Evolutionary conservation across 805 yeast species (phyloP), one percentile per base, ranked within the genome.

Genomic region (Hanseniaspora meyeri): DNA sequence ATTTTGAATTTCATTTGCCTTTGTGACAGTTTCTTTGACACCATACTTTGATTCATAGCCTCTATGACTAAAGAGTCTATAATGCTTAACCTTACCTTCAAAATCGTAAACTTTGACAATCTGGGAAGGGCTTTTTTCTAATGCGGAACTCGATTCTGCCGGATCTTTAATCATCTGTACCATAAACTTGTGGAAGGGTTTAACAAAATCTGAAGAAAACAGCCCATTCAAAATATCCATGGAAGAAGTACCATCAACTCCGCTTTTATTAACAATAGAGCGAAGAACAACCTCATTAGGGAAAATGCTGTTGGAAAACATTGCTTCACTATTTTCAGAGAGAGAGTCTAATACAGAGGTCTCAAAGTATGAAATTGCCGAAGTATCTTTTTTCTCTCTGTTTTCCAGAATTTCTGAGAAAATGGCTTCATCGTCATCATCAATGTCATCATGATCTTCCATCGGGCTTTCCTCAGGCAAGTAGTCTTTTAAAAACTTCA

Each of bases 1-100:
- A 65, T 3, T 59, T 39, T 2, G 71, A 70, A 49, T 16, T 14
- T 31, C 19, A 40, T 17, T 27, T 62, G 74, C 69, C 3, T 57
- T 36, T 5, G 61, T 59, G 24, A 63, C 65, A 1, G 57, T 51
- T 2, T 63, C 60, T 16, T 62, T 60, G 24, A 68, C 68, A 0
- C 71, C 65, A 16, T 71, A 64, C 20, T 51, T 51, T 17, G 61
- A 63, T 17, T 69, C 57, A 56, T 73, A 76, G 46, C 73, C 69
- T 4, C 68, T 64, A 48, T 74, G 74, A 0, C 82, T 73, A 59
- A 81, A 74, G 61, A 85, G 81, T 43, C 95, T 72, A 66, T 79
- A 86, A 61, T 80, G 85, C 63, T 86, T 84, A 58, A 76, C 74
- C 60, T 88, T 81, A 0, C 95, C 95, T 58, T 80, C 81, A 61